Conservation (phyloP, 352 stramenopile genomes). For the Phytophthora crassamura region DNA sequence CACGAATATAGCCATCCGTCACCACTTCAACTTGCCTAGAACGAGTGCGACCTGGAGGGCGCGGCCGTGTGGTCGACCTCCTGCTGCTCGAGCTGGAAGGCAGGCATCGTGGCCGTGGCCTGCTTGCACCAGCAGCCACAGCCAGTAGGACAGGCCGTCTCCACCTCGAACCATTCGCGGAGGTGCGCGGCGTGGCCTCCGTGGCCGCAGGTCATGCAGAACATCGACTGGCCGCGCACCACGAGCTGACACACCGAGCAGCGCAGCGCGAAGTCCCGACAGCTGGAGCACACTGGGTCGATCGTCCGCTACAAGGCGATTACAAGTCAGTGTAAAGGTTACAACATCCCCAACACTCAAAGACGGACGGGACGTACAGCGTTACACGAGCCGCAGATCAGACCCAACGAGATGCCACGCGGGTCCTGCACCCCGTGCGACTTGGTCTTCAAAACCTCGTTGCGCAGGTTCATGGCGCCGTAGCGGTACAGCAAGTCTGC, state of each 20-base stretch:
- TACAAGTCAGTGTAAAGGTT: background rate
- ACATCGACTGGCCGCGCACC: slow-evolving; percentile 87
- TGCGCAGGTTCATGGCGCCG: slow-evolving; percentile 73
- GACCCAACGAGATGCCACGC: slow-evolving; percentile 64
- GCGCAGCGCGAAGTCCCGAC: slow-evolving; percentile 77
- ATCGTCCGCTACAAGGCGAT: slow-evolving; percentile 48
- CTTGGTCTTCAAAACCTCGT: slow-evolving; percentile 76
- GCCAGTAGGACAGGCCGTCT: slow-evolving; percentile 79
- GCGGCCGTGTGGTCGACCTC: slow-evolving; percentile 33
- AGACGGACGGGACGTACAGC: slow-evolving; percentile 39
- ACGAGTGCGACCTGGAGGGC: slow-evolving; percentile 74
- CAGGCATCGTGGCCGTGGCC: slow-evolving; percentile 54
- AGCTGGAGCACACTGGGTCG: slow-evolving; percentile 65
- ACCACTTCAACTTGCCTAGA: slow-evolving; percentile 39
- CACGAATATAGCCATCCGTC: slow-evolving; percentile 28
- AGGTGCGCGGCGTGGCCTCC: slow-evolving; percentile 78
- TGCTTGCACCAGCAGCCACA: slow-evolving; percentile 90
- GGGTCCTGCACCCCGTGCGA: slow-evolving; percentile 36
- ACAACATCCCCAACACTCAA: background rate
- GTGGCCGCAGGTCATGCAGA: slow-evolving; percentile 87
- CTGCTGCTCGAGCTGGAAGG: slow-evolving; percentile 37
- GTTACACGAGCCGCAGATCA: slow-evolving; percentile 74
- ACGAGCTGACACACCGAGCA: slow-evolving; percentile 87
- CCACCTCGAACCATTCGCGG: slow-evolving; percentile 78
- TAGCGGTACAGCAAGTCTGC: slow-evolving; percentile 85